Percentiles rank a stretch among this genome's conserved stretches.
phyloP scores from a whole-genome alignment of 192 early-diverging fungal species.

The Spinellus fusiger region DNA sequence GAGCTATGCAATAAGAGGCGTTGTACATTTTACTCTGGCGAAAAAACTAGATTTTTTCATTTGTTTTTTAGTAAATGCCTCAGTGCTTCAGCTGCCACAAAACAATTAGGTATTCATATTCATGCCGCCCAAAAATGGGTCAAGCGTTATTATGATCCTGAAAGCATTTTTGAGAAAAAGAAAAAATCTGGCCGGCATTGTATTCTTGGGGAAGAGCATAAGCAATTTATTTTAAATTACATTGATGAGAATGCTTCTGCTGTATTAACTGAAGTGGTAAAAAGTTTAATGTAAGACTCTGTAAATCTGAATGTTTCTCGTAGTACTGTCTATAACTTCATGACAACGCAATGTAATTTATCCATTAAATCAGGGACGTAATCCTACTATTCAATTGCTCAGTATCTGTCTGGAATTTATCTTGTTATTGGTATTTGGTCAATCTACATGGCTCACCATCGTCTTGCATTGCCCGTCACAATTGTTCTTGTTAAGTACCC shows the following conservation, averaged over 20 bases:
- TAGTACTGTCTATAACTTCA: slow-evolving; percentile 10
- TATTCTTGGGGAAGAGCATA: slow-evolving; percentile 11
- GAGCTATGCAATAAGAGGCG: background rate
- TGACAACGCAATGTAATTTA: slow-evolving; percentile 1
- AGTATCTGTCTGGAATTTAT: too few species aligned
- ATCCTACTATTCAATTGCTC: too few species aligned
- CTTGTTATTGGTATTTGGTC: too few species aligned
- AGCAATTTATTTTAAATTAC: slow-evolving; percentile 5
- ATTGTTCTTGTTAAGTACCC: too few species aligned
- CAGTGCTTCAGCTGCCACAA: slow-evolving; percentile 8
- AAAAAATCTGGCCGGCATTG: slow-evolving; percentile 6
- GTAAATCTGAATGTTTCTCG: background rate
- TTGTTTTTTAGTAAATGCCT: slow-evolving; percentile 10
- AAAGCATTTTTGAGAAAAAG: slow-evolving; percentile 11
- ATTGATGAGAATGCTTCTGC: slow-evolving; percentile 14
- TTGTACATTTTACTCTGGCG: slow-evolving; percentile 5
- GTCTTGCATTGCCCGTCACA: too few species aligned
- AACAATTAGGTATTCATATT: slow-evolving; percentile 8
- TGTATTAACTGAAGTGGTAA: slow-evolving; percentile 1
- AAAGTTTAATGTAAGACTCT: background rate
- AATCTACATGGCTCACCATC: too few species aligned
- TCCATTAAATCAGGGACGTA: slow-evolving; percentile 8
- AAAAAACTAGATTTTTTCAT: slow-evolving; percentile 6
- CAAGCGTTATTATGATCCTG: slow-evolving; percentile 4
- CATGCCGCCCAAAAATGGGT: background rate